Conservation (phyloP, 2,329 filamentous ascomycete genomes). For the Calonectria hongkongensis region DNA sequence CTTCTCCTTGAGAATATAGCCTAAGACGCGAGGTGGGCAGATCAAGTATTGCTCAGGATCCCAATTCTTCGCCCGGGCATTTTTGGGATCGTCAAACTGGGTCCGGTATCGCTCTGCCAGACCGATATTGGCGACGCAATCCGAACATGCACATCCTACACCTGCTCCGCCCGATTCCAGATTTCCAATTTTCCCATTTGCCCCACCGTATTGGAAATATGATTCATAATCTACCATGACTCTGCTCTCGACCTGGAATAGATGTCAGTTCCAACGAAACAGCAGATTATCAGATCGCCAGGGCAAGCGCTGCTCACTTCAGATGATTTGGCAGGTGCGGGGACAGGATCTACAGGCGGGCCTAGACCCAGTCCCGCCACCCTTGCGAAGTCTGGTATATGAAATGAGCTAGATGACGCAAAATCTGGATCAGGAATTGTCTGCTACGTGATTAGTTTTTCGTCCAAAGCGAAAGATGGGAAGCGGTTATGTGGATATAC, state of each 20-base stretch:
- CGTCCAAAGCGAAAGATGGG: not conserved
- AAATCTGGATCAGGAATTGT: not conserved
- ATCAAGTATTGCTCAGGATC: not conserved
- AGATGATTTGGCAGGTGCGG: no score
- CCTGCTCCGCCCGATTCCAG: not conserved
- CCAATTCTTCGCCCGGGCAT: not conserved
- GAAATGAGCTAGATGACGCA: not conserved
- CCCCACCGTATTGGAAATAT: not conserved
- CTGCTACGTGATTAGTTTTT: no score
- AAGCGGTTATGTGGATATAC: not conserved
- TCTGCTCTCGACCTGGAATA: not conserved
- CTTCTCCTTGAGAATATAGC: not conserved
- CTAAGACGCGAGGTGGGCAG: not conserved
- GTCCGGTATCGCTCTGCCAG: not conserved
- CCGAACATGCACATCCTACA: not conserved
- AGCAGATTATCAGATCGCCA: not conserved
- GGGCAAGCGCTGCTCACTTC: no score
- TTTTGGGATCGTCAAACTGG: not conserved
- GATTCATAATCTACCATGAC: not conserved
- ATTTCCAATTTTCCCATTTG: not conserved
- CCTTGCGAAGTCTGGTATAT: not conserved
- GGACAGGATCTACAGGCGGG: no score
- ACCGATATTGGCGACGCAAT: not conserved
- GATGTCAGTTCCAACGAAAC: not conserved
- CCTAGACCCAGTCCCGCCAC: no score